Percentiles rank a stretch among this genome's conserved stretches.
phyloP scores from a whole-genome alignment of 2,329 filamentous ascomycete species.

The Ophiognomonia clavigignenti-juglandacearum region DNA sequence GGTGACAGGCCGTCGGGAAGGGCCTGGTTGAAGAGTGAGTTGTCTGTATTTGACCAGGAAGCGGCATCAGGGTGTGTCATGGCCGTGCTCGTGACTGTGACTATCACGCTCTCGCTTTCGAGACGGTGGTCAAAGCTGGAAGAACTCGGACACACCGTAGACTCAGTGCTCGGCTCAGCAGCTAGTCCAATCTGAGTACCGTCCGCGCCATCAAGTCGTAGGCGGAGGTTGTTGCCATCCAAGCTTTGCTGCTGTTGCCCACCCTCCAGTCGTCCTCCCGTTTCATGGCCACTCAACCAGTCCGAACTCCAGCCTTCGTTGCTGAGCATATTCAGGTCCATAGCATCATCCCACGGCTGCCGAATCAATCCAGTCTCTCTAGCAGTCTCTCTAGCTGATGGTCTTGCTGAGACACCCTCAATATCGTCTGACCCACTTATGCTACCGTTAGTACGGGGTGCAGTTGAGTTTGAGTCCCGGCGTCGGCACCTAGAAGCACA shows the following conservation, averaged over 20 bases:
- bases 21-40: conserved; percentile 6
- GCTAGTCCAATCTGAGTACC: neutral
- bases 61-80: neutral
- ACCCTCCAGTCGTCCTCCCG: neutral
- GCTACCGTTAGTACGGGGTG: neutral
- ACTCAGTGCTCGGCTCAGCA: neutral
- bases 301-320: neutral
- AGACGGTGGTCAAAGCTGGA: too few relatives aligned
- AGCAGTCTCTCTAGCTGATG: neutral
- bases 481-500: conserved; percentile 1
- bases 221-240: neutral
- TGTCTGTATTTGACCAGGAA: neutral
- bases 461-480: neutral
- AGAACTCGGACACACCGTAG: too few relatives aligned
- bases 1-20: conserved; percentile 16
- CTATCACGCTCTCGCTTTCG: too few relatives aligned
- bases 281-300: neutral
- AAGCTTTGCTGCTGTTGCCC: neutral
- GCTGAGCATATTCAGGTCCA: neutral
- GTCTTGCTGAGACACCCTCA: neutral
- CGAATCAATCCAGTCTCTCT: too few relatives aligned
- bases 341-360: neutral
- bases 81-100: neutral
- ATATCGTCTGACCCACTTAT: neutral
- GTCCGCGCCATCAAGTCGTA: neutral